Base-by-base conservation (phyloP, 257 asterid species). In the Nicotiana sylvestris region DNA sequence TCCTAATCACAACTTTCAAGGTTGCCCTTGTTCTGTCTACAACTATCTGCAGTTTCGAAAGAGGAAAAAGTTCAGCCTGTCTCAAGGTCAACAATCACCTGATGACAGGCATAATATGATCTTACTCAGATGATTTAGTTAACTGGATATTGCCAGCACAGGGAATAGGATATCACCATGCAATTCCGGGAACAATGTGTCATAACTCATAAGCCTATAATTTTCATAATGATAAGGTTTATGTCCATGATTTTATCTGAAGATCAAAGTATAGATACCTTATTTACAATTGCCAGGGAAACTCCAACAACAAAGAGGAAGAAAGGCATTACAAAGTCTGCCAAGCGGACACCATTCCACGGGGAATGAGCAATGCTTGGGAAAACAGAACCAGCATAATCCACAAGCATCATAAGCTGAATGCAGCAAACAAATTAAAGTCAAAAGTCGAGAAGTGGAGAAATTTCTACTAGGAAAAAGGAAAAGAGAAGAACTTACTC, bases 341-440 rank as follows among this genome's bases (percentile, higher is more conserved):
- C 97, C 91, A 92, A 85, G 84, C 90, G 97, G 61, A 95, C 81
- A 76, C 98, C 97, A 84, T 93, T 91, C 97, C 99, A 93, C 7
- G 95, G 97, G 81, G 87, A 90, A 83, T 95, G 98, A 80, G 90
- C 94, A 72, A 95, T 89, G 51, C 87, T 68, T 3, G 98, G 95
- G 83, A 90, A 90, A 85, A 90, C 78, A 0, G 95, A 90, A 81
- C 98, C 98, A 83, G 84, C 95, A 60, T 93, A 92, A 87, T 93
- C 98, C 83, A 90, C 98, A 64, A 95, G 87, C 90, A 89, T 93
- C 98, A 93, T 95, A 43, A 93, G 93, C 97, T 95, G 96, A 84
- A 85, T 87, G 49, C 56, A 82, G 72, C 82, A 55, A 76, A 56
- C 61, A 66, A 76, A 33, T 76, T 67, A 46, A 72, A 43, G 46